A percentile compares a stretch with the other conserved stretches of the same genome.
Evolutionary conservation across 768 basidiomycete genomes (phyloP).

Genomic region (Lentinus brumalis): DNA sequence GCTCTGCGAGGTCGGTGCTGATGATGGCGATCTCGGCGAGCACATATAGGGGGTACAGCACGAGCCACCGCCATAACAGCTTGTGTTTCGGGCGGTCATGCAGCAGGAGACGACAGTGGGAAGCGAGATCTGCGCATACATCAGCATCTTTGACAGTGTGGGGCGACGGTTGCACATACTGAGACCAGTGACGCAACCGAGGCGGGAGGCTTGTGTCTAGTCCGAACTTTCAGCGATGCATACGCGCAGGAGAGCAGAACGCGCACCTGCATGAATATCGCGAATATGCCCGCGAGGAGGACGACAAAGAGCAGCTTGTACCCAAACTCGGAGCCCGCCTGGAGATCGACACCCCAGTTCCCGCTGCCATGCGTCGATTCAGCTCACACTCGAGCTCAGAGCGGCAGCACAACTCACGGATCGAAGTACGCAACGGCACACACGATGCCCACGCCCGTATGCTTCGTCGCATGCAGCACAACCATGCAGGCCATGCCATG

Average conservation of each 20-base stretch:
- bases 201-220: conserved; percentile 72
- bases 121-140: conserved; percentile 41
- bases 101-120: conserved; percentile 50
- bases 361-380: conserved; percentile 45
- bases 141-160: neutral
- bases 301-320: conserved; percentile 88
- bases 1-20: conserved; percentile 59
- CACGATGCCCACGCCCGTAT: conserved; percentile 83
- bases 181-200: conserved; percentile 83
- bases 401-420: conserved; percentile 52
- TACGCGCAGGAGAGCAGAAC: neutral
- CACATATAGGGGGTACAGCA: conserved; percentile 49
- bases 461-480: conserved; percentile 53
- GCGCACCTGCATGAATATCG: conserved; percentile 76
- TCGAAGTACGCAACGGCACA: conserved; percentile 90
- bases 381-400: neutral
- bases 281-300: conserved; percentile 79
- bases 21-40: conserved; percentile 54
- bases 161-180: conserved; percentile 43
- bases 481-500: conserved; percentile 17
- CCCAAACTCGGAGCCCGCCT: conserved; percentile 83
- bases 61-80: conserved; percentile 37
- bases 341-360: conserved; percentile 90
- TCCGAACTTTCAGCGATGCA: neutral
- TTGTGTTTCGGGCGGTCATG: conserved; percentile 45